A percentile compares a stretch with the other conserved stretches of the same genome.
phyloP scores from a whole-genome alignment of 805 yeast genomes.

The Scheffersomyces coipomensis region DNA sequence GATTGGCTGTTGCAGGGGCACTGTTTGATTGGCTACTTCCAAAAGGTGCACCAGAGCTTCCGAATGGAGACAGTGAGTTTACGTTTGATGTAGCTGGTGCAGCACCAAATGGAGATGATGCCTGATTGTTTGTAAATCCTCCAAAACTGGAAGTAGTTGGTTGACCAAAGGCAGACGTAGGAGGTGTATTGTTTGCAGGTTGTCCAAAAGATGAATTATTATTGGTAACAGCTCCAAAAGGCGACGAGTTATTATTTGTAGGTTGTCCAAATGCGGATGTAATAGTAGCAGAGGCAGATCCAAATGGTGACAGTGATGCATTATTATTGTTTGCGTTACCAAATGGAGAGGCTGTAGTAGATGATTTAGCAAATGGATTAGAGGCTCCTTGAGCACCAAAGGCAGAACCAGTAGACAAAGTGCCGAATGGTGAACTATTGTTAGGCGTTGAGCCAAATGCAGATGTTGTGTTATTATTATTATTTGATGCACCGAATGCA shows the following conservation, averaged over 20 bases:
- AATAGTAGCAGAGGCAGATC: conserved; percentile 8
- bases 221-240: conserved; percentile 1
- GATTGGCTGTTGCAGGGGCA: conserved; percentile 7
- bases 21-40: conserved; percentile 6
- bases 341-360: background rate
- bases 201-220: conserved; percentile 1
- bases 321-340: background rate
- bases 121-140: no score
- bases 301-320: no score
- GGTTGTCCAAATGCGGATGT: conserved; percentile 12
- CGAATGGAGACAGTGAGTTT: conserved; percentile 9
- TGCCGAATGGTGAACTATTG: conserved; percentile 7
- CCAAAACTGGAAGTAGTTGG: background rate
- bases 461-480: conserved; percentile 1
- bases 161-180: conserved; percentile 3
- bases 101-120: conserved; percentile 6
- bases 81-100: conserved; percentile 2
- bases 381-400: conserved; percentile 9
- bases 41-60: conserved; percentile 16
- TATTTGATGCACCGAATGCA: conserved; percentile 9
- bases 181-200: background rate
- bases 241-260: background rate
- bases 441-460: conserved; percentile 7
- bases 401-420: conserved; percentile 8
- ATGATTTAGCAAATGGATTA: no score